phyloP scores from a whole-genome alignment of 805 yeast genomes.

The Pichia rugopelliculosa region DNA sequence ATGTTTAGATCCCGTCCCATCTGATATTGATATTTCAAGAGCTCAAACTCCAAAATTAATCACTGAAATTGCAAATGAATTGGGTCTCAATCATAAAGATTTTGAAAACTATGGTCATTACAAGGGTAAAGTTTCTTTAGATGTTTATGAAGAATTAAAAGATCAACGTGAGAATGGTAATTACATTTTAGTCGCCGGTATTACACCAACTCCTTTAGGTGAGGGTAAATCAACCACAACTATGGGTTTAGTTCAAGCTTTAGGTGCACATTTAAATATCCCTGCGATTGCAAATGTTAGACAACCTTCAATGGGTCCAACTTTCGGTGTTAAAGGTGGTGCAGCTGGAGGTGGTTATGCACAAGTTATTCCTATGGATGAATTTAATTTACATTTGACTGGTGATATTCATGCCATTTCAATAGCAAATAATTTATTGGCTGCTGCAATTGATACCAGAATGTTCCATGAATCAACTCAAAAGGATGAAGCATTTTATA shows the following conservation, averaged over 20 bases:
- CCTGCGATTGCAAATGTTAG: constrained; percentile 75
- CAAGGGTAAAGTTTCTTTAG: constrained; percentile 68
- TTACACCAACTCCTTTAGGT: constrained; percentile 81
- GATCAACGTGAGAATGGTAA: constrained; percentile 55
- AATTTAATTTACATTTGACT: constrained; percentile 77
- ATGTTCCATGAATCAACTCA: constrained; percentile 79
- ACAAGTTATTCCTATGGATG: constrained; percentile 85
- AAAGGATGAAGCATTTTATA: constrained; percentile 62
- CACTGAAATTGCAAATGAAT: constrained; percentile 58
- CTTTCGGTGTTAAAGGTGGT: constrained; percentile 84
- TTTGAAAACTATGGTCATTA: constrained; percentile 69
- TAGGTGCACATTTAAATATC: constrained; percentile 65
- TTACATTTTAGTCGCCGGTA: constrained; percentile 73
- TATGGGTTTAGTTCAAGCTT: constrained; percentile 73
- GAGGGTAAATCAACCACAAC: constrained; percentile 85
- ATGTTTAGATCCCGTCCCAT: constrained; percentile 63
- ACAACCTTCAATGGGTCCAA: constrained; percentile 87
- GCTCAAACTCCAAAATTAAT: constrained; percentile 68
- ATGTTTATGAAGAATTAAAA: constrained; percentile 54
- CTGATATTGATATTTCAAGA: constrained; percentile 72
- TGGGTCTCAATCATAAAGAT: constrained; percentile 60
- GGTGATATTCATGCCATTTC: constrained; percentile 85
- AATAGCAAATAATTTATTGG: constrained; percentile 71
- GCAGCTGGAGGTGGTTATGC: constrained; percentile 90
- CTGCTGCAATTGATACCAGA: constrained; percentile 83